Percentiles rank a stretch among this genome's conserved stretches.
Conservation (phyloP, 164 flowering plant species). For the Magnolia kwangsiensis region DNA sequence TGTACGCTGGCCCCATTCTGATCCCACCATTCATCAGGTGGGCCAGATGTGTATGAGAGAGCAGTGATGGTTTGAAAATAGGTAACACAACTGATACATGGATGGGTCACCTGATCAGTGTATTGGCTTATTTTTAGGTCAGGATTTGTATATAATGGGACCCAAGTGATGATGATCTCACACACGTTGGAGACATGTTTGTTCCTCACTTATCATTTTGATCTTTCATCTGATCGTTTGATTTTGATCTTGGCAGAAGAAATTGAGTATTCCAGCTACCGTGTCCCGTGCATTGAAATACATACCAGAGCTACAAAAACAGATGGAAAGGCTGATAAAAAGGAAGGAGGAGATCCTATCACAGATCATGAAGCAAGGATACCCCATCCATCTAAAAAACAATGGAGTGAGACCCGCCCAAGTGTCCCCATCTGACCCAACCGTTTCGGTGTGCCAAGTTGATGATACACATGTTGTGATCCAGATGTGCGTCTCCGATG, state of each 20-base stretch:
- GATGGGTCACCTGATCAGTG: too few relatives aligned
- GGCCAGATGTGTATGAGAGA: too few relatives aligned
- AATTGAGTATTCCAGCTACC: constrained; percentile 52
- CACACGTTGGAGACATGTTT: too few relatives aligned
- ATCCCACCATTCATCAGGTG: too few relatives aligned
- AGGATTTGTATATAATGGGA: too few relatives aligned
- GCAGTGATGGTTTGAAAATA: too few relatives aligned
- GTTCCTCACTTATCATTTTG: too few relatives aligned
- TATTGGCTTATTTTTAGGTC: too few relatives aligned
- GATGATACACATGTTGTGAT: constrained; percentile 38
- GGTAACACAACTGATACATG: too few relatives aligned
- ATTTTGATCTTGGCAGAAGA: constrained; percentile 33
- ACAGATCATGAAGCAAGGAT: constrained; percentile 21
- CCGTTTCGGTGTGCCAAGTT: constrained; percentile 26
- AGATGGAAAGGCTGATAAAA: constrained; percentile 37
- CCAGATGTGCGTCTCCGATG: constrained; percentile 33
- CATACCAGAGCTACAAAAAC: constrained; percentile 57
- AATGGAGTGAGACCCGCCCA: not conserved
- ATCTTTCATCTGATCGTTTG: not conserved
- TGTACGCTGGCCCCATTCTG: too few relatives aligned
- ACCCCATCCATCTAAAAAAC: not conserved
- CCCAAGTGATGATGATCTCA: too few relatives aligned
- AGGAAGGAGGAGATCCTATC: constrained; percentile 38
- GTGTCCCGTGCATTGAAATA: constrained; percentile 46
- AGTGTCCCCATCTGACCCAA: not conserved